These are phyloP conservation scores for Penicillium decumbens DNA, from an alignment of 2,329 filamentous ascomycete species.

Conservation along the genomic window DNA sequence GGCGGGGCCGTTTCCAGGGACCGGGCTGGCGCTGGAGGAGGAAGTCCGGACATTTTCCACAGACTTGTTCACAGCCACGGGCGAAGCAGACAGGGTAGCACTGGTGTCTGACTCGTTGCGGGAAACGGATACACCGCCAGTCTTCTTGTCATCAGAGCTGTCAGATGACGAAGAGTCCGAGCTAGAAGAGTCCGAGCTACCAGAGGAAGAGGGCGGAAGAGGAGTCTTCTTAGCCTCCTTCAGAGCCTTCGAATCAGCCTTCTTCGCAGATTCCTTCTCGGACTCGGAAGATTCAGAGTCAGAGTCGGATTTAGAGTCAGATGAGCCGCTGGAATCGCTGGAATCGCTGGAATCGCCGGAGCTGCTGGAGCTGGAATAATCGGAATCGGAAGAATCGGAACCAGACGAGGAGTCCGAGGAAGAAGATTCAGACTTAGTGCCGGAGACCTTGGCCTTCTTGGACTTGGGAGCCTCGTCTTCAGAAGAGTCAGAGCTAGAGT, in stretches of 20 bases:
- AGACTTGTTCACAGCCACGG: constrained; percentile 22
- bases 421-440: constrained; percentile 30
- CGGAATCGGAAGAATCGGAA: constrained; percentile 31
- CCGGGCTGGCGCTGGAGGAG: constrained; percentile 50
- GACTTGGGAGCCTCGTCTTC: constrained; percentile 44
- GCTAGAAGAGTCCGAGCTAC: constrained; percentile 17
- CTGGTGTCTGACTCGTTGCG: constrained; percentile 31
- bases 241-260: constrained; percentile 27
- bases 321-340: constrained; percentile 3
- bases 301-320: constrained; percentile 17
- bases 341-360: constrained; percentile 8
- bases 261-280: constrained; percentile 24
- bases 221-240: constrained; percentile 36
- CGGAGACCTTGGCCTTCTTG: constrained; percentile 51
- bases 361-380: constrained; percentile 22
- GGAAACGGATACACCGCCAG: constrained; percentile 15
- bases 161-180: constrained; percentile 18
- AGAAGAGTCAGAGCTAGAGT: constrained; percentile 44
- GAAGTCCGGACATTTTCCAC: constrained; percentile 40
- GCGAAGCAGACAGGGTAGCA: constrained; percentile 30
- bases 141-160: constrained; percentile 24
- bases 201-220: constrained; percentile 27
- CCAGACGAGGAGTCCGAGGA: constrained; percentile 22
- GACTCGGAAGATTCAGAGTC: constrained; percentile 24
- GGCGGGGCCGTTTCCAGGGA: constrained; percentile 24